Conservation (phyloP, 352 stramenopile genomes). For the Pythium sukuiense region DNA sequence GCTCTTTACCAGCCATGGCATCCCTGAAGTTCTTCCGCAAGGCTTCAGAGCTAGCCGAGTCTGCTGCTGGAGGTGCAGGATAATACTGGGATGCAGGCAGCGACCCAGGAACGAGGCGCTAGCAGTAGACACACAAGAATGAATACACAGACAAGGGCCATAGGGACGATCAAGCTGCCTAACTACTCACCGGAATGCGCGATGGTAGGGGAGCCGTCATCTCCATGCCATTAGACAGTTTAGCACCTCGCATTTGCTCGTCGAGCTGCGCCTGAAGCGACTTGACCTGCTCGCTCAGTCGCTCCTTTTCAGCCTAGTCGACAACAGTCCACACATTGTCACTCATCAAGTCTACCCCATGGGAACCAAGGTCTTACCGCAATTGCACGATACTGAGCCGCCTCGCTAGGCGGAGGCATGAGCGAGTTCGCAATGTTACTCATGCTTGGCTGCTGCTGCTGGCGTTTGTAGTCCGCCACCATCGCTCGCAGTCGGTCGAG, state of each 20-base stretch:
- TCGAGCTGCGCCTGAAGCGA: constrained; percentile 56
- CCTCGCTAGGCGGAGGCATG: constrained; percentile 53
- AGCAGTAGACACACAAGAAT: neutral
- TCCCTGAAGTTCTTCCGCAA: constrained; percentile 52
- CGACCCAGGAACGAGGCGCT: constrained; percentile 1
- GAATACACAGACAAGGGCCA: neutral
- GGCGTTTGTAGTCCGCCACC: constrained; percentile 38
- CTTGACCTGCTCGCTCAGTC: constrained; percentile 51
- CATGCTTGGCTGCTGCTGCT: constrained; percentile 10
- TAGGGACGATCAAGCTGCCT: too few relatives aligned
- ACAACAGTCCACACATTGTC: neutral
- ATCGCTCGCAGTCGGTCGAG: constrained; percentile 46
- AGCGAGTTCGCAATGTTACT: constrained; percentile 1
- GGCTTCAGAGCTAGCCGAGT: constrained; percentile 35
- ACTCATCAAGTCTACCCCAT: neutral
- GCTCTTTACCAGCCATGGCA: constrained; percentile 57
- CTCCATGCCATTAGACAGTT: constrained; percentile 12
- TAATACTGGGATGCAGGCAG: constrained; percentile 16
- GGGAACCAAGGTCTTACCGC: constrained; percentile 32
- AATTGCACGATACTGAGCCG: constrained; percentile 50
- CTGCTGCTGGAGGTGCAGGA: constrained; percentile 4
- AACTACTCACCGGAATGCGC: constrained; percentile 20
- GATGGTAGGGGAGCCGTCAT: constrained; percentile 1
- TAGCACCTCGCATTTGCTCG: constrained; percentile 42
- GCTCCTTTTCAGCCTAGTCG: constrained; percentile 66